A percentile compares a stretch with the other conserved stretches of the same genome.
phyloP scores from a whole-genome alignment of 148 eudicot species.

The Camellia granthamiana region DNA sequence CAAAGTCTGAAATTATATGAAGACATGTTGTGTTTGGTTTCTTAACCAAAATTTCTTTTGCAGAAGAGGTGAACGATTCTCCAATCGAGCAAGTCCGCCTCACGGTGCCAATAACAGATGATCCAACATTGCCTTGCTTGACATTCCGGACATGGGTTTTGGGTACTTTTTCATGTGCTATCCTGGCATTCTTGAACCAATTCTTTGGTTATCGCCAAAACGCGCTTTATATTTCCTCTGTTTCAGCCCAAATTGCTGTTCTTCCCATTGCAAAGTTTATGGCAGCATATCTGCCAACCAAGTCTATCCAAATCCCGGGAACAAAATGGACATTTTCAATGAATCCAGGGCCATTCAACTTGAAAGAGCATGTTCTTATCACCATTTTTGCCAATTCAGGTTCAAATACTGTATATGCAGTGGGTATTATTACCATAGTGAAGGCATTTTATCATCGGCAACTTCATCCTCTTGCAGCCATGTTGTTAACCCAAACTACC shows the following conservation, averaged over 20 bases:
- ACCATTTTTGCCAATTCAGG: conserved; percentile 49
- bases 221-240: conserved; percentile 38
- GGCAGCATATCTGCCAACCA: conserved; percentile 42
- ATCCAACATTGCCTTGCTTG: conserved; percentile 46
- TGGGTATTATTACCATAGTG: conserved; percentile 40
- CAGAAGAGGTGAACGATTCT: conserved; percentile 41
- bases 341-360: conserved; percentile 52
- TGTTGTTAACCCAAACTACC: conserved; percentile 35
- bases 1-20: too few species aligned
- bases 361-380: conserved; percentile 50
- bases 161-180: conserved; percentile 38
- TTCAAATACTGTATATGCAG: conserved; percentile 32
- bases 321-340: conserved; percentile 42
- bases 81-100: conserved; percentile 53
- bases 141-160: conserved; percentile 48
- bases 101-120: conserved; percentile 46
- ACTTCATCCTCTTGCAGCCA: conserved; percentile 37
- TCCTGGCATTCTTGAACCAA: conserved; percentile 39
- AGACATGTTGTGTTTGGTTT: too few species aligned
- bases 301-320: conserved; percentile 20
- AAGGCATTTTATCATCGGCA: conserved; percentile 42
- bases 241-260: conserved; percentile 43
- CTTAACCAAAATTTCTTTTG: background rate
- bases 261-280: conserved; percentile 43
- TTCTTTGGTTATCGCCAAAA: conserved; percentile 49